phyloP scores from a whole-genome alignment of 192 early-diverging fungal species.

The Allomyces arbusculus region DNA sequence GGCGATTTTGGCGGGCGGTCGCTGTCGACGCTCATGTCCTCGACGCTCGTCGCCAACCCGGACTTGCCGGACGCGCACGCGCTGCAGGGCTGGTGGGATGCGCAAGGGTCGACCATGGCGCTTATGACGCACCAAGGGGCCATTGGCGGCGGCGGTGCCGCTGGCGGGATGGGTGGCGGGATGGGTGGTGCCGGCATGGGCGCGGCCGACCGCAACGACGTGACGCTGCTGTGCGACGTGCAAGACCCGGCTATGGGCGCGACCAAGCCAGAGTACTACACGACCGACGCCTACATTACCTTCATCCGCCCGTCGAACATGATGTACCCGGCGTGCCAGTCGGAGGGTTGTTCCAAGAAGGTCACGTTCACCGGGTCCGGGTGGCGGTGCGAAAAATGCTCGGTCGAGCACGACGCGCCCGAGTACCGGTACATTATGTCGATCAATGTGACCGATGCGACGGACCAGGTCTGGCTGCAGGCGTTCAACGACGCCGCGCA shows the following conservation, averaged over 20 bases:
- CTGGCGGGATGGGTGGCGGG: constrained; percentile 8
- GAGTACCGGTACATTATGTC: constrained; percentile 67
- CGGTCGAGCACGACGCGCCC: constrained; percentile 42
- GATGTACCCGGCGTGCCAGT: constrained; percentile 72
- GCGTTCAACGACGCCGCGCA: constrained; percentile 70
- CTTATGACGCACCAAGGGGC: constrained; percentile 5
- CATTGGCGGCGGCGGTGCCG: constrained; percentile 6
- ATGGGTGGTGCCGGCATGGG: constrained; percentile 4
- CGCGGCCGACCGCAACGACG: constrained; percentile 1
- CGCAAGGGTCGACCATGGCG: constrained; percentile 5
- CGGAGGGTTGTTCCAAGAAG: constrained; percentile 70
- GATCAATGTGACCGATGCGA: constrained; percentile 48
- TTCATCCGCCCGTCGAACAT: constrained; percentile 51
- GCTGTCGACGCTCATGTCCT: constrained; percentile 24
- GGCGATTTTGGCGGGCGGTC: constrained; percentile 65
- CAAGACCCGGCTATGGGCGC: neutral
- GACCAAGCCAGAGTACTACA: constrained; percentile 49
- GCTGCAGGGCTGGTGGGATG: constrained; percentile 50
- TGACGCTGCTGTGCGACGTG: neutral
- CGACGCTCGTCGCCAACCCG: constrained; percentile 40
- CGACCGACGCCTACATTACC: constrained; percentile 41
- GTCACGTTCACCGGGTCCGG: constrained; percentile 32
- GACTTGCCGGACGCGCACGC: constrained; percentile 51
- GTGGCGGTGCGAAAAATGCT: constrained; percentile 89
- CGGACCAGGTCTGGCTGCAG: constrained; percentile 58